Conservation (phyloP, 2,329 filamentous ascomycete genomes). For the Trichoderma afroharzianum region DNA sequence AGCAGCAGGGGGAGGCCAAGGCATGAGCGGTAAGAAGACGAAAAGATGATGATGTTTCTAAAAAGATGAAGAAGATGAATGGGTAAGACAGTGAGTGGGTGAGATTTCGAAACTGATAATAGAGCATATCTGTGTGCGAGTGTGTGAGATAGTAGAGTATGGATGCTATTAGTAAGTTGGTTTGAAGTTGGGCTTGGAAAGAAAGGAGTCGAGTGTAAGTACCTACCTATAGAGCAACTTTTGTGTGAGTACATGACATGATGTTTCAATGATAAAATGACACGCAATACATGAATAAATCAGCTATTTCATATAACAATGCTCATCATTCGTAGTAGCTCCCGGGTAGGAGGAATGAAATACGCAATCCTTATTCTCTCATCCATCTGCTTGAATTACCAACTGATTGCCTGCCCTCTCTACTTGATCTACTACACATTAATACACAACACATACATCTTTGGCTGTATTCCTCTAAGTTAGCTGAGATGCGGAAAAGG, state of each 20-base stretch:
- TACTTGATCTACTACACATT: no score
- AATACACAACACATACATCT: no score
- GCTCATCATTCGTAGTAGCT: background rate
- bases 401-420: no score
- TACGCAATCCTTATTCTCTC: background rate
- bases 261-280: background rate
- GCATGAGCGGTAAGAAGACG: background rate
- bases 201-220: background rate
- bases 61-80: background rate
- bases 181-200: background rate
- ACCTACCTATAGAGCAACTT: background rate
- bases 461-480: no score
- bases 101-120: background rate
- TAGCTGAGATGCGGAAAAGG: no score
- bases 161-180: background rate
- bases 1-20: background rate
- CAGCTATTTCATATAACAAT: background rate
- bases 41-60: background rate
- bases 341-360: background rate
- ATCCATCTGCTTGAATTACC: background rate
- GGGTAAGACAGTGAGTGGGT: background rate
- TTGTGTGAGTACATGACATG: background rate
- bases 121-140: background rate
- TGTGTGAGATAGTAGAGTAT: background rate
- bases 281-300: background rate